A percentile compares a stretch with the other conserved stretches of the same genome.
phyloP scores from a whole-genome alignment of 2,329 filamentous ascomycete genomes.

The Pestalotiopsis sp. region DNA sequence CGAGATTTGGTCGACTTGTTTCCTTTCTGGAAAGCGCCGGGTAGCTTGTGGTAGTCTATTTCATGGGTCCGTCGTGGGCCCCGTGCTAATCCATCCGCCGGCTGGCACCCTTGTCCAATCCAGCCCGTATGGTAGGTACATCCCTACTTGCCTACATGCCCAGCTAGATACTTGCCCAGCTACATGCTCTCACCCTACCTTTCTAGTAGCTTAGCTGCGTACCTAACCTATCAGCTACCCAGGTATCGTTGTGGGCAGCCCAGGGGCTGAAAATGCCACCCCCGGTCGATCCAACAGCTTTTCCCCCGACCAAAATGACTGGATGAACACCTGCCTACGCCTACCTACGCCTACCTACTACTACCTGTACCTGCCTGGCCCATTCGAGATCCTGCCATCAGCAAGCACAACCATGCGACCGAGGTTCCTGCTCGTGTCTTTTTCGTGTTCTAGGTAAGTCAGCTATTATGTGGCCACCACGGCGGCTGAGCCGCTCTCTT shows the following conservation, averaged over 20 bases:
- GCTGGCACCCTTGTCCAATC: neutral
- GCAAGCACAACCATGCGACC: neutral
- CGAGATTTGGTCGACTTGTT: neutral
- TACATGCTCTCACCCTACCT: too few relatives aligned
- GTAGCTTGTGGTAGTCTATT: constrained; percentile 6
- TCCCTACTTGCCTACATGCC: neutral
- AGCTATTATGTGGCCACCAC: neutral
- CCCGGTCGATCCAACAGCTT: neutral
- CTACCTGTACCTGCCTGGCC: neutral
- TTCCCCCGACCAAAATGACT: neutral
- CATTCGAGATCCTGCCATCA: neutral
- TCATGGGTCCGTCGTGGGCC: constrained; percentile 10
- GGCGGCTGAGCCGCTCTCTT: neutral
- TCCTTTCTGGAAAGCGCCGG: neutral
- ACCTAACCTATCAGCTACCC: neutral
- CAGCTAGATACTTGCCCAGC: neutral
- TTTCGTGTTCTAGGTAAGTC: neutral
- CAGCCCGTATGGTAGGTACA: neutral
- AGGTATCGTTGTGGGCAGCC: neutral
- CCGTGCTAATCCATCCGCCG: neutral
- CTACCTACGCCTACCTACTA: neutral
- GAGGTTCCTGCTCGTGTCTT: neutral
- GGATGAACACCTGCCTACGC: neutral
- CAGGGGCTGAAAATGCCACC: constrained; percentile 1
- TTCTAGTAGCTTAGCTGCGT: too few relatives aligned